These are phyloP conservation scores for Pestalotiopsis sp. DNA, from an alignment of 2,329 filamentous ascomycete genomes.

Conservation along the genomic window DNA sequence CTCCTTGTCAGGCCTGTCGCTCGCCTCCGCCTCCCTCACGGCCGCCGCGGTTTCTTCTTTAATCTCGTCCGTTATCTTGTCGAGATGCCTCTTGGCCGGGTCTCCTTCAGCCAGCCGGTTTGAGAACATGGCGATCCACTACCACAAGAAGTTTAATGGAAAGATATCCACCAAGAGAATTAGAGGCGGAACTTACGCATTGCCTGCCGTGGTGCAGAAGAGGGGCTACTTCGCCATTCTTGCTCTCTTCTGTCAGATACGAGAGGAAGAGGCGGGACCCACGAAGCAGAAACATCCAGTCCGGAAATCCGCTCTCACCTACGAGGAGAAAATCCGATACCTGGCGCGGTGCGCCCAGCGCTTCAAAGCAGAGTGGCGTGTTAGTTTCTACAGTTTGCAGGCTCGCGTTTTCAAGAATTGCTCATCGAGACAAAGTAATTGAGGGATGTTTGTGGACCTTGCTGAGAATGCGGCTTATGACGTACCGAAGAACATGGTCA, in stretches of 20 bases:
- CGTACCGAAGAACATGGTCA: conserved; percentile 18
- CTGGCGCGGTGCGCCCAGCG: conserved; percentile 2
- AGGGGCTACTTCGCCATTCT: conserved; percentile 9
- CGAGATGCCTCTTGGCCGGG: background rate
- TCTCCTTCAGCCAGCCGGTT: background rate
- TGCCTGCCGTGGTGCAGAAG: conserved; percentile 11
- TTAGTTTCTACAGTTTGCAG: background rate
- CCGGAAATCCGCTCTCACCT: conserved; percentile 12
- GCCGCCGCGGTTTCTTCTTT: background rate
- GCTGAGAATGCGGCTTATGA: background rate
- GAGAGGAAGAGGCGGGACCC: conserved; percentile 1
- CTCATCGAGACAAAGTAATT: background rate
- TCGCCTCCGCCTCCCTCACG: background rate
- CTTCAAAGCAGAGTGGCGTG: background rate
- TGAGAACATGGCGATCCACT: background rate
- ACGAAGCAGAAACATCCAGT: conserved; percentile 20
- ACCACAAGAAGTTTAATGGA: background rate
- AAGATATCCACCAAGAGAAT: background rate
- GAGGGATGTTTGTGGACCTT: too few species aligned
- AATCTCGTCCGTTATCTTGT: background rate
- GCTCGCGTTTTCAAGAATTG: background rate
- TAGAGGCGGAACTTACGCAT: background rate
- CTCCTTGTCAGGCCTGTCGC: background rate
- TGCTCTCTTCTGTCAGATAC: conserved; percentile 1
- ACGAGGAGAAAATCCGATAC: background rate